Evolutionary conservation across 2,329 filamentous ascomycete species (phyloP).

Genomic region (Paraphaeosphaeria sporulosa): DNA sequence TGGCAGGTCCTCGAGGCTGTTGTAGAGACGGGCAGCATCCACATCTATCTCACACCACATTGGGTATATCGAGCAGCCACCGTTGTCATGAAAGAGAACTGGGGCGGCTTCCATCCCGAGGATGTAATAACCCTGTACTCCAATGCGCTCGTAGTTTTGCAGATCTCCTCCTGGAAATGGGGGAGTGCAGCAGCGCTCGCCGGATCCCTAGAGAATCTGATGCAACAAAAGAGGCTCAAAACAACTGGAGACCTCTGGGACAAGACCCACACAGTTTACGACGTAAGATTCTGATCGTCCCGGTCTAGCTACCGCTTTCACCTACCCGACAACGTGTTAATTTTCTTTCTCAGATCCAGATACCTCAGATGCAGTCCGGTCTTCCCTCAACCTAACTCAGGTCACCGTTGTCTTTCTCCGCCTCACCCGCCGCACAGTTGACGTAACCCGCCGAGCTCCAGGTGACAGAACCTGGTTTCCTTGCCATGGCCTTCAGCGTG

Average conservation of each 20-base stretch:
- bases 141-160: constrained; percentile 44
- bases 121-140: constrained; percentile 46
- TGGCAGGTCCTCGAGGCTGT: constrained; percentile 43
- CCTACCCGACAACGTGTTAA: constrained; percentile 8
- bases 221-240: constrained; percentile 44
- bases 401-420: neutral
- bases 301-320: constrained; percentile 2
- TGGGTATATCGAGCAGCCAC: constrained; percentile 46
- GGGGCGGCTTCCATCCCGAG: constrained; percentile 33
- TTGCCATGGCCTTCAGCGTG: neutral
- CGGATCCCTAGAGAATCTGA: constrained; percentile 38
- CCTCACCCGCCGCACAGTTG: neutral
- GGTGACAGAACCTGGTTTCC: neutral
- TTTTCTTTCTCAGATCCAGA: constrained; percentile 14
- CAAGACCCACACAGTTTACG: constrained; percentile 30
- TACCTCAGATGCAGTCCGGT: neutral
- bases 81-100: constrained; percentile 42
- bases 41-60: constrained; percentile 44
- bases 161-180: constrained; percentile 45
- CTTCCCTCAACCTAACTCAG: constrained; percentile 1
- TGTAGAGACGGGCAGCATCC: constrained; percentile 38
- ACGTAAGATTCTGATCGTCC: constrained; percentile 34
- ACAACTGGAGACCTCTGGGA: constrained; percentile 34
- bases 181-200: constrained; percentile 36
- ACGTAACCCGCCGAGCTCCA: neutral